Base-by-base conservation (phyloP, 495 filamentous ascomycete species). In the Patellaria atrata region DNA sequence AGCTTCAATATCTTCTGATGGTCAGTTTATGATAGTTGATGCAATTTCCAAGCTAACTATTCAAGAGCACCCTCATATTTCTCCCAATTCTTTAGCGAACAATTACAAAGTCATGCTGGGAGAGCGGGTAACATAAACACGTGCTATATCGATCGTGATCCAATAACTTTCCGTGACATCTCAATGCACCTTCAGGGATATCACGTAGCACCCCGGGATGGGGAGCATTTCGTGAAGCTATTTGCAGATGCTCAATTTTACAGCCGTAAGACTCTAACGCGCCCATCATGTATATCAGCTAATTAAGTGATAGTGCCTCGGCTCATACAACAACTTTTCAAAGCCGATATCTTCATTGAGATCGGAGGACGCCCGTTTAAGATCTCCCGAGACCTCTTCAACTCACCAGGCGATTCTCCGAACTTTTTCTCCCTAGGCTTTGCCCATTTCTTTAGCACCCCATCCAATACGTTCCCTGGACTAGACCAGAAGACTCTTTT, bases 211-310 rank as follows among this genome's bases (percentile, higher is more conserved):
- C 89, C 87, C n/a, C 66, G 69, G 35, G 79, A 94, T 59, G 77
- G 79, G 26, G 64, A 71, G 16, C 77, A 94, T 54, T 94, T 81
- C 50, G 89, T 94, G 45, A 82, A 77, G 30, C 66, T 94, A 27
- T 94, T 93, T 57, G 83, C 87, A 21, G 87, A 97, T 52, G 82
- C 87, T 3, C 89, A 94, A 52, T 97, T 94, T 60, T 97, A 94
- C 58, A 81, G 68, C 52, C 64, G 80, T 85, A 58, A 51, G 71
- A 28, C 27, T 15, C 26, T 43, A 23, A 42, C 30, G 7, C 9
- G 28, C 20, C 28, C 20, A n/a, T 9, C 14, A n/a, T n/a, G 10
- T 7, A 12, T 3, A 18, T 14, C 20, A 17, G 14, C n/a, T 31
- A 16, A 31, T 31, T n/a, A 3, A 35, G 32, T 9, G 1, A 30